phyloP scores from a whole-genome alignment of 495 filamentous ascomycete genomes.

The Aspergillus hancockii region DNA sequence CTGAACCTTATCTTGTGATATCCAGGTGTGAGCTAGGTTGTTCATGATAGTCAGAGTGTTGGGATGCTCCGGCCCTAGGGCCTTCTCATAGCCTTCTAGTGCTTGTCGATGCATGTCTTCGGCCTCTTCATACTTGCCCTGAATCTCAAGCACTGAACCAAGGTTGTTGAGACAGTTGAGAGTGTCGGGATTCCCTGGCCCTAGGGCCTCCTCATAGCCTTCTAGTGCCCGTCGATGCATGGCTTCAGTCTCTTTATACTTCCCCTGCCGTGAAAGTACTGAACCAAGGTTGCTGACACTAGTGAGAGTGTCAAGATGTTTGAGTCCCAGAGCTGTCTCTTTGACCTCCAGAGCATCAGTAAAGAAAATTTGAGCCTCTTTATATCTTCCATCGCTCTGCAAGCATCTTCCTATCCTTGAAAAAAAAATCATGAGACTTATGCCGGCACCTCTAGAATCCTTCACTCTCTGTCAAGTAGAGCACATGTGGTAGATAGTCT shows the following conservation, averaged over 20 bases:
- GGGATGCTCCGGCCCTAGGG: slow-evolving; percentile 34
- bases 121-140: slow-evolving; percentile 32
- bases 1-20: slow-evolving; percentile 27
- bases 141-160: background rate
- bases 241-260: background rate
- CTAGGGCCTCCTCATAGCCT: background rate
- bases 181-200: background rate
- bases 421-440: background rate
- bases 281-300: background rate
- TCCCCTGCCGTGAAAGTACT: background rate
- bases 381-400: background rate
- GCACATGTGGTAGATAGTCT: background rate
- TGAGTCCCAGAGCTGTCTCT: background rate
- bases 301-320: slow-evolving; percentile 2
- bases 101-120: slow-evolving; percentile 23
- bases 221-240: background rate
- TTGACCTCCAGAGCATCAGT: slow-evolving; percentile 4
- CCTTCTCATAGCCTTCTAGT: slow-evolving; percentile 14
- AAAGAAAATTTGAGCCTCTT: too few species aligned
- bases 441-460: background rate
- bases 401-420: background rate
- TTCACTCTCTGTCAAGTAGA: background rate
- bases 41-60: slow-evolving; percentile 39
- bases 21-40: slow-evolving; percentile 27
- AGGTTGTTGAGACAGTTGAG: background rate